Base-by-base conservation (phyloP, 2,329 filamentous ascomycete species). In the Amesomyces nigricolor region DNA sequence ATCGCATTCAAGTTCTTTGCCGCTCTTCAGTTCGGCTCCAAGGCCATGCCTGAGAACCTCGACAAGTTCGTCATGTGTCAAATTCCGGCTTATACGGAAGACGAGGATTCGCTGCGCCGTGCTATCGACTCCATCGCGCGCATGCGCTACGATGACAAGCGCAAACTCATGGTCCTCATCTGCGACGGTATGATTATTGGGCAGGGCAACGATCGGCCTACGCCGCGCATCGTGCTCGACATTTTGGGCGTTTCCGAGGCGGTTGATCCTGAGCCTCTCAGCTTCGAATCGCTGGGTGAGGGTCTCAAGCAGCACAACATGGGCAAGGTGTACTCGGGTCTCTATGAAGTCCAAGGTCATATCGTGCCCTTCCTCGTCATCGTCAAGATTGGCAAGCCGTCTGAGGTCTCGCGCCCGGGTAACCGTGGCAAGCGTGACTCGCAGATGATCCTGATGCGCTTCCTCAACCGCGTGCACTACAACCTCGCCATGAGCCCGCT, bases 171-270 rank as follows among this genome's bases (percentile, higher is more conserved):
- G 26, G 84, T 96, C 62, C 80, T 99, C 59, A 79, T 99, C 61
- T 99, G 94, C 67, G 94, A 99, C 67, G 94, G 94, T 73, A 97
- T 99, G 92, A 99, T 99, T 76, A 95, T 99, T 62, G 94, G 94
- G 66, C 91, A 96, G 74, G 94, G 94, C 67, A 99, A 99, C 72
- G 94, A 99, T 70, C 83, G 91, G 59, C 90, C 94, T 6, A 99
- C 94, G 0, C 94, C 94, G 43, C 85, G 91, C 59, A 99, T 99
- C 63, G 91, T 99, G 22, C 80, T 99, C 53, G 94, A 99, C 66
- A 99, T 99, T 76, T 79, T 99, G 5, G 94, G 94, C 61, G 94
- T 99, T 30, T 88, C 91, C 1, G 91, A 96, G 64, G 89, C 87
- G 2, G 88, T 96, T 14, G 92, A 99, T 67, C 94, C 95, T 0